Evolutionary conservation across 78 protist genomes (phyloP).

Genomic region (Dictyostelium brefeldianum): DNA sequence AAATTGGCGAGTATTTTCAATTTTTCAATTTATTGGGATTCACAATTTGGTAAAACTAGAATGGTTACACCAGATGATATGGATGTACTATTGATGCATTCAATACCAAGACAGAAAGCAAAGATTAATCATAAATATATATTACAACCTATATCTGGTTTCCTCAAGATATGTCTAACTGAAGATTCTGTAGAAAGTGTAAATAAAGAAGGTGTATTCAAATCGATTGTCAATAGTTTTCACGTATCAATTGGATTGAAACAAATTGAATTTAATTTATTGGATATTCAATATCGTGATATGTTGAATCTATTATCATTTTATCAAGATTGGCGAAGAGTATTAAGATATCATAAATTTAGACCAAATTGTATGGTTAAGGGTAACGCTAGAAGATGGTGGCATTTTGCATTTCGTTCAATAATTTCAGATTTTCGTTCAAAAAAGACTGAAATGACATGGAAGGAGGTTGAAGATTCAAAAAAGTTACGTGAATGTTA

Average conservation of each 20-base stretch:
- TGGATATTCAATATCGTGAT: constrained; percentile 68
- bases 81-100: constrained; percentile 68
- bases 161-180: constrained; percentile 33
- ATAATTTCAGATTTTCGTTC: constrained; percentile 44
- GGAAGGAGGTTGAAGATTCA: constrained; percentile 47
- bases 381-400: constrained; percentile 56
- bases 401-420: constrained; percentile 67
- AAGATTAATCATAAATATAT: constrained; percentile 58
- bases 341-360: constrained; percentile 15
- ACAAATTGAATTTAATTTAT: constrained; percentile 38
- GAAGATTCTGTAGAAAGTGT: constrained; percentile 50
- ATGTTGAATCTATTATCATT: constrained; percentile 48
- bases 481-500: constrained; percentile 46
- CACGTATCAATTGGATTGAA: constrained; percentile 26
- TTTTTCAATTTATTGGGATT: constrained; percentile 66
- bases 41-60: constrained; percentile 42
- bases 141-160: constrained; percentile 40
- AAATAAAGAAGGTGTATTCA: constrained; percentile 44
- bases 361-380: constrained; percentile 28
- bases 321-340: constrained; percentile 60
- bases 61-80: constrained; percentile 49
- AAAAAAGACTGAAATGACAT: constrained; percentile 33
- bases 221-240: neutral
- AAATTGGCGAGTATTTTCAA: constrained; percentile 36
- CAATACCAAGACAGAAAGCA: constrained; percentile 53